phyloP scores from a whole-genome alignment of 2,329 filamentous ascomycete species.

The Ceratocystis destructans region DNA sequence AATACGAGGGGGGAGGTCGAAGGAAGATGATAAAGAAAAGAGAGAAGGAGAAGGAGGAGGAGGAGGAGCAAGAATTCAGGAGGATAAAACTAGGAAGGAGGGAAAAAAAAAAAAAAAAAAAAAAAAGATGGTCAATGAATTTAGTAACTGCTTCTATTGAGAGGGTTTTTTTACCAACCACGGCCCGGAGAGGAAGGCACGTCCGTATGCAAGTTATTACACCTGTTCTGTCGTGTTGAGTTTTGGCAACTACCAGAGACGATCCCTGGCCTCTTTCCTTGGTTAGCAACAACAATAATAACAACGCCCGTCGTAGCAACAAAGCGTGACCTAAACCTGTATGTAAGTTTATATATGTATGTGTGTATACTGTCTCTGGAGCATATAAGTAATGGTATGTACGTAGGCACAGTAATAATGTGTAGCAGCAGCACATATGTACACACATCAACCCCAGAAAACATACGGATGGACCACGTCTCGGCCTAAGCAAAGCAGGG shows the following conservation, averaged over 20 bases:
- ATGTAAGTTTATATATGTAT: neutral
- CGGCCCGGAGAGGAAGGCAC: constrained; percentile 2
- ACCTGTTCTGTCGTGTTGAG: neutral
- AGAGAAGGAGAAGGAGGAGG: constrained; percentile 19
- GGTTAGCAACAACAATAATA: too few relatives aligned
- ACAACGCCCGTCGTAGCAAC: too few relatives aligned
- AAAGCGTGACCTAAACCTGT: too few relatives aligned
- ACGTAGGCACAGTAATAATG: neutral
- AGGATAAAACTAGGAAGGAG: neutral
- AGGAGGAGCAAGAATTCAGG: constrained; percentile 17
- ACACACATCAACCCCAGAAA: constrained; percentile 2
- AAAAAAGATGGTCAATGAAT: constrained; percentile 1
- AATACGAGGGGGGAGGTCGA: constrained; percentile 10
- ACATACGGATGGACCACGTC: neutral
- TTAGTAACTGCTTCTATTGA: neutral
- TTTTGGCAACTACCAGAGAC: too few relatives aligned
- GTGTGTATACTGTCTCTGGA: neutral
- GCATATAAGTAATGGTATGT: neutral
- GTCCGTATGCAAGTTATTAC: constrained; percentile 6
- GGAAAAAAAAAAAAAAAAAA: neutral
- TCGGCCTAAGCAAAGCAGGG: neutral
- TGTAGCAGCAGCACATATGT: neutral
- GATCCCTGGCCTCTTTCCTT: too few relatives aligned
- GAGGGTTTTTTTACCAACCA: neutral
- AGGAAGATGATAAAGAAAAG: constrained; percentile 17